These are phyloP conservation scores for Leishmania major DNA, from an alignment of 208 protist genomes.

Conservation along the genomic window DNA sequence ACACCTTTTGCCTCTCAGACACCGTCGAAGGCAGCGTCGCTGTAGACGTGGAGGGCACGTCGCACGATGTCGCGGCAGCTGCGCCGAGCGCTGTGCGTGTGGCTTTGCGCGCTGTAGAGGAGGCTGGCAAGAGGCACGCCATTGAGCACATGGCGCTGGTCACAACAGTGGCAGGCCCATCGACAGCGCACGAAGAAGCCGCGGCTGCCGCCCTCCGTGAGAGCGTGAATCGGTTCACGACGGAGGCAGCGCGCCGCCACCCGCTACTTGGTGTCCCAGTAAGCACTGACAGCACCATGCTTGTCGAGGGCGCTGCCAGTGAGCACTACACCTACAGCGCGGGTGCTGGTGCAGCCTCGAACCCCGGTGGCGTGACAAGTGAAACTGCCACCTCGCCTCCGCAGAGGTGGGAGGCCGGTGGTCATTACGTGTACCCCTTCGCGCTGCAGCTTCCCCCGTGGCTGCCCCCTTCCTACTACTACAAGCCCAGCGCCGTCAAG, in stretches of 20 bases:
- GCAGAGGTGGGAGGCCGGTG: conserved; percentile 8
- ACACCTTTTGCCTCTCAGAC: conserved; percentile 10
- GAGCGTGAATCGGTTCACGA: not conserved
- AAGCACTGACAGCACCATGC: not conserved
- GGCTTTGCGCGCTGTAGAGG: conserved; percentile 13
- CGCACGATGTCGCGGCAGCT: not conserved
- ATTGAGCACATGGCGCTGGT: not conserved
- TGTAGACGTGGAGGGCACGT: not conserved
- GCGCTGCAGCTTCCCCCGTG: conserved; percentile 34
- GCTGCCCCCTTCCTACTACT: conserved; percentile 41
- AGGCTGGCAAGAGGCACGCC: not conserved
- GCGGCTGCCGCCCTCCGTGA: not conserved
- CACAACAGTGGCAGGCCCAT: not conserved
- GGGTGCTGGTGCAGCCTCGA: not conserved
- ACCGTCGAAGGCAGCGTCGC: not conserved
- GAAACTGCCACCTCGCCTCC: not conserved
- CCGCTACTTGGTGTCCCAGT: conserved; percentile 9
- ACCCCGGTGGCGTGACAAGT: not conserved
- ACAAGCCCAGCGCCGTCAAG: conserved; percentile 8
- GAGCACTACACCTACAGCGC: not conserved
- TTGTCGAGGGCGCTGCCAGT: not conserved
- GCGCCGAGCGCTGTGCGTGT: conserved; percentile 4
- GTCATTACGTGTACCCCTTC: conserved; percentile 34
- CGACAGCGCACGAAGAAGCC: not conserved
- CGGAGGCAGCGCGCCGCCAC: conserved; percentile 4